Conservation (phyloP, 1,139 yeast genomes). For the Neolecta irregularis region DNA sequence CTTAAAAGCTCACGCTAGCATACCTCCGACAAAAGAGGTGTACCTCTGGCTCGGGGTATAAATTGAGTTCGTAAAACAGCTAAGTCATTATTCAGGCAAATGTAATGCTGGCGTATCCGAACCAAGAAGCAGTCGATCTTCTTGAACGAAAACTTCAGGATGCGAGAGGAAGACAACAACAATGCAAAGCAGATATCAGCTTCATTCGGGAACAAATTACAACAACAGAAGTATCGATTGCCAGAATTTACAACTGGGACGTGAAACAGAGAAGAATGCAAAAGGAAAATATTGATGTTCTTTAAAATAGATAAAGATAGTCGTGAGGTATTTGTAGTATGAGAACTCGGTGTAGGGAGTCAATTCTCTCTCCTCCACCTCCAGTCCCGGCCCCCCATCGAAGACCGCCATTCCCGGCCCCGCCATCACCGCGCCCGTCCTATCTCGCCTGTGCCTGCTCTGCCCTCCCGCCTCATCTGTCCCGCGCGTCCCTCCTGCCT, state of each 20-base stretch:
- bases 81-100: constrained; percentile 38
- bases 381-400: too few relatives aligned
- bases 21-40: constrained; percentile 49
- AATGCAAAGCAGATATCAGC: constrained; percentile 72
- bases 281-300: too few relatives aligned
- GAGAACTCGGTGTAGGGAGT: neutral
- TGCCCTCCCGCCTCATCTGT: too few relatives aligned
- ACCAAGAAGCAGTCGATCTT: constrained; percentile 68
- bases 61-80: neutral
- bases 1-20: constrained; percentile 64
- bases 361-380: too few relatives aligned
- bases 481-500: too few relatives aligned
- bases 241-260: constrained; percentile 86
- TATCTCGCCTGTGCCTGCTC: too few relatives aligned
- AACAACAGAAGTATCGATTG: constrained; percentile 94
- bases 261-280: constrained; percentile 58
- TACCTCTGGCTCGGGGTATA: constrained; percentile 69
- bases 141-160: constrained; percentile 46
- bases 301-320: too few relatives aligned
- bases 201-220: constrained; percentile 85
- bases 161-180: constrained; percentile 43
- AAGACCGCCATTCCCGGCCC: too few relatives aligned
- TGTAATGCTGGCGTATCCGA: constrained; percentile 88
- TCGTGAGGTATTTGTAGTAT: too few relatives aligned
- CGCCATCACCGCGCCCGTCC: too few relatives aligned